Percentiles rank a stretch among this genome's conserved stretches.
These are phyloP conservation scores for Penicillium verhagenii DNA, from an alignment of 495 filamentous ascomycete genomes.

Conservation along the genomic window DNA sequence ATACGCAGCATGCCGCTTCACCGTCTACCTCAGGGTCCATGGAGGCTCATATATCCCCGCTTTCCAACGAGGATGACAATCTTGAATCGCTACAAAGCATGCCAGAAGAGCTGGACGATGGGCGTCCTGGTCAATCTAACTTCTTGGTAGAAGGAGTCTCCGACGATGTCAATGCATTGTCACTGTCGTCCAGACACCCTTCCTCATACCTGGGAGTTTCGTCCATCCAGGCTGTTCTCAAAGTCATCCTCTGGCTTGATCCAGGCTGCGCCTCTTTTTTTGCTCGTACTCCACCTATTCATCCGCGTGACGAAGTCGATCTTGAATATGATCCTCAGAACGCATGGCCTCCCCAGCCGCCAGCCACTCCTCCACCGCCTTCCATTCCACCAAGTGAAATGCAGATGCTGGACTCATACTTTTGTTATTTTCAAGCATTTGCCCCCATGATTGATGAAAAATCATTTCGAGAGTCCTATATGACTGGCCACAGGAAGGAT, in stretches of 20 bases:
- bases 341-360: slow-evolving; percentile 29
- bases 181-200: slow-evolving; percentile 66
- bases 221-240: slow-evolving; percentile 75
- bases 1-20: slow-evolving; percentile 34
- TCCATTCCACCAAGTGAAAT: slow-evolving; percentile 39
- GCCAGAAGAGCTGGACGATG: slow-evolving; percentile 36
- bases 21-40: slow-evolving; percentile 37
- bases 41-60: slow-evolving; percentile 42
- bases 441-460: slow-evolving; percentile 77
- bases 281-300: slow-evolving; percentile 34
- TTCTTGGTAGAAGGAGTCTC: slow-evolving; percentile 66
- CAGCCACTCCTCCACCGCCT: slow-evolving; percentile 26
- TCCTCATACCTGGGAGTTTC: slow-evolving; percentile 81
- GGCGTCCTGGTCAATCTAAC: slow-evolving; percentile 18
- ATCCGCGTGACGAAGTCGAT: slow-evolving; percentile 20
- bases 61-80: slow-evolving; percentile 41
- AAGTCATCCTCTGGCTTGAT: slow-evolving; percentile 76
- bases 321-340: slow-evolving; percentile 15
- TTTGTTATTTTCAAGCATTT: slow-evolving; percentile 71
- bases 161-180: slow-evolving; percentile 79
- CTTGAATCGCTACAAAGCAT: slow-evolving; percentile 44
- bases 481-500: slow-evolving; percentile 64
- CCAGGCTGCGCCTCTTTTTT: slow-evolving; percentile 62
- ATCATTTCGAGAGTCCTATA: slow-evolving; percentile 69
- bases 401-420: slow-evolving; percentile 73